Base-by-base conservation (phyloP, 768 basidiomycete genomes). In the Kwoniella dendrophila region DNA sequence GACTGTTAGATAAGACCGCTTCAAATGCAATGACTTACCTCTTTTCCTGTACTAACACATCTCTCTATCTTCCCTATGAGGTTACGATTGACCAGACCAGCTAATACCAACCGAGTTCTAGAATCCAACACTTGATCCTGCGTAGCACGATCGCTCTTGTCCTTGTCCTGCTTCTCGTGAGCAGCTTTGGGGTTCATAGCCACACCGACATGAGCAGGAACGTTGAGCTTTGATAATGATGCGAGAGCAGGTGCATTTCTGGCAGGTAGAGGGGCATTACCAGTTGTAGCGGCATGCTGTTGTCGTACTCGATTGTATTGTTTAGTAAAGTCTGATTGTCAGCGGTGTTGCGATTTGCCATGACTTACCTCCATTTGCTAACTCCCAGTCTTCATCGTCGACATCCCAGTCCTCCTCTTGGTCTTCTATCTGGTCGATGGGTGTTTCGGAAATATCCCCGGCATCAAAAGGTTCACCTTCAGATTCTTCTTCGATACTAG, bases 1-100 rank as follows among this genome's bases (percentile, higher is more conserved):
- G 4, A 34, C 14, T 62, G 27, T 26, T 48, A 59, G 61, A 30
- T 14, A 54, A 14, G 18, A 14, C 29, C 27, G 8, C 14, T 11
- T 16, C 24, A 6, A 8, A 29, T 14, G 24, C 16, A n/a, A 1
- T 24, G 7, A 68, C 83, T 20, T 56, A 90, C 93, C 85, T 99
- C 96, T 83, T 99, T 99, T 29, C 96, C 96, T 0, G 96, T 97
- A 72, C 90, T 93, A 43, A 99, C 87, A 80, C 96, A 98, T 1
- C 94, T 92, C 68, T 97, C 95, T 47, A 99, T 87, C 77, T 92
- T 89, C 56, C 89, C 86, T 14, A 99, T 85, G 16, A 98, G 74
- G 0, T 87, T 93, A 53, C 93, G 83, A 3, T 92, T 90, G 57
- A 96, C 90, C 89, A 98, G 92, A 81, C 96, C 96, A 82, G 92